These are phyloP conservation scores for Hygrophoropsis aurantiaca DNA, from an alignment of 768 basidiomycete species.

Conservation along the genomic window DNA sequence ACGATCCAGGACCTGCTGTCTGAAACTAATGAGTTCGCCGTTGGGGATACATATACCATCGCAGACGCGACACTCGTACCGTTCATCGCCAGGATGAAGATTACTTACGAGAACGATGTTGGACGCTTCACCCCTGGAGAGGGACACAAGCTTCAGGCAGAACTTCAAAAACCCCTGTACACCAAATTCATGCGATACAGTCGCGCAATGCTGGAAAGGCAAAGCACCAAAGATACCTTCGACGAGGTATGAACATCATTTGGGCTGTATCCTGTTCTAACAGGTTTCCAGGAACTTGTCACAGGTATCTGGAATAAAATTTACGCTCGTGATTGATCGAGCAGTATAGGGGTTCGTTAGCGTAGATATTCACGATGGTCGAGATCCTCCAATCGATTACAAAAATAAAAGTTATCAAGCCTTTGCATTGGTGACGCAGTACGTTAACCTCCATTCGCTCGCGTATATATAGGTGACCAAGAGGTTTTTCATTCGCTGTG, in stretches of 20 bases:
- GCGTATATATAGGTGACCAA: too few species aligned
- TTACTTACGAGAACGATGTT: constrained; percentile 47
- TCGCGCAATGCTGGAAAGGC: constrained; percentile 45
- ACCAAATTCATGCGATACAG: constrained; percentile 51
- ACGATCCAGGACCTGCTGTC: constrained; percentile 48
- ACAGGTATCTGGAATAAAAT: too few species aligned
- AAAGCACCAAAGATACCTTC: constrained; percentile 57
- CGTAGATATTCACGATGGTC: too few species aligned
- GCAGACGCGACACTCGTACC: constrained; percentile 64
- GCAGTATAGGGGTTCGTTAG: too few species aligned
- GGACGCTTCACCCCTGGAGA: constrained; percentile 50
- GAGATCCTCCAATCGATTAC: too few species aligned
- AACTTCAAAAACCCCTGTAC: constrained; percentile 42
- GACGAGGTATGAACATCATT: constrained; percentile 55
- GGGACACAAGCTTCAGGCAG: constrained; percentile 43
- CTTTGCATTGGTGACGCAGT: too few species aligned
- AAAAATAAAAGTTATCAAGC: too few species aligned
- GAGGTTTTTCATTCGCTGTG: too few species aligned
- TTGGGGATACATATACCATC: constrained; percentile 51
- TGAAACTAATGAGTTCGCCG: constrained; percentile 36
- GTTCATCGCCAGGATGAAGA: constrained; percentile 54
- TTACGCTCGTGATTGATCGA: too few species aligned
- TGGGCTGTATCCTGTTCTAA: too few species aligned
- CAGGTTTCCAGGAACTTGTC: constrained; percentile 11
- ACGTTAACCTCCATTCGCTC: too few species aligned